These are phyloP conservation scores for Blastocystis hominis DNA, from an alignment of 352 stramenopile genomes.

Conservation along the genomic window DNA sequence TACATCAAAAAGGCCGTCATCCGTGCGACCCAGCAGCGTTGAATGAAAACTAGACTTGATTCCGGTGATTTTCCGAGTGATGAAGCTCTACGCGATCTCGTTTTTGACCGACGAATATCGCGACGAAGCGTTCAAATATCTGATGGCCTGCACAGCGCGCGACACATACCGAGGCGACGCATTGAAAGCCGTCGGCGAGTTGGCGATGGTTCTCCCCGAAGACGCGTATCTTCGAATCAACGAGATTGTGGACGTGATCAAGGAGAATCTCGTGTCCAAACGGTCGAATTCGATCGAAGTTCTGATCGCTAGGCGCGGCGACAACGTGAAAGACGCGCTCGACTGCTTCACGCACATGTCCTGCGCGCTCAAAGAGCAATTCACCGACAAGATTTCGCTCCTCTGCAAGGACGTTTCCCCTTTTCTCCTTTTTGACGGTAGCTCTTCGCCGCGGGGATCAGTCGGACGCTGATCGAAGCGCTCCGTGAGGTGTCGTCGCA, in stretches of 20 bases:
- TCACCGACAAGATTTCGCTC: conserved; percentile 70
- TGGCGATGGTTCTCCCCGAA: conserved; percentile 69
- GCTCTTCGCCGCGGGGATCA: conserved; percentile 77
- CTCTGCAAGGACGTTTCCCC: conserved; percentile 69
- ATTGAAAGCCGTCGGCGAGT: conserved; percentile 69
- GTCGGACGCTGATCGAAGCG: conserved; percentile 81
- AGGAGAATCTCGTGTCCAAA: conserved; percentile 63
- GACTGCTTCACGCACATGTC: conserved; percentile 68
- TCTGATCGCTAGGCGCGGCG: background rate
- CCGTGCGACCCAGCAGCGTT: background rate
- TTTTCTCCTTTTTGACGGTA: conserved; percentile 38
- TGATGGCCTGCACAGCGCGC: conserved; percentile 14
- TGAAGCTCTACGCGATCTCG: conserved; percentile 32
- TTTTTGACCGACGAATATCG: conserved; percentile 24
- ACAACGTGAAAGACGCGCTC: conserved; percentile 22
- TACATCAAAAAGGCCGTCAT: conserved; percentile 56
- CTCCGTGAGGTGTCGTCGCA: conserved; percentile 75
- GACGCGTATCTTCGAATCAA: conserved; percentile 70
- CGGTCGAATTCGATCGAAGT: conserved; percentile 58
- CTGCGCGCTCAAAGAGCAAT: conserved; percentile 70
- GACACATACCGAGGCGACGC: conserved; percentile 69
- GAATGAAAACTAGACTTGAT: conserved; percentile 20
- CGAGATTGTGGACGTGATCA: conserved; percentile 71
- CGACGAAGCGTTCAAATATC: conserved; percentile 34
- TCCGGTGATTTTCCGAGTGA: conserved; percentile 50